Conservation (phyloP, 176 grass and related monocot genomes). For the Zea mays region Zm-B73-REFERENCE-NAM-5.0 NC_050101.1:123466001-123466500, state of each 20-base stretch:
- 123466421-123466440: too few species aligned
- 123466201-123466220: not conserved
- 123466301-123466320: not conserved
- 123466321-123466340: not conserved
- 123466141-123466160: too few species aligned
- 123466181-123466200: not conserved
- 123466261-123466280: too few species aligned
- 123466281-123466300: too few species aligned
- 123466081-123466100: too few species aligned
- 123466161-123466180: not conserved
- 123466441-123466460: too few species aligned
- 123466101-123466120: not conserved
- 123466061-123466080: too few species aligned
- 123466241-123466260: too few species aligned
- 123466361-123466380: not conserved
- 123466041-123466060: too few species aligned
- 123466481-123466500: too few species aligned
- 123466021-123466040: not conserved
- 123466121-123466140: not conserved
- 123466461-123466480: too few species aligned
- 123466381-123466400: not conserved
- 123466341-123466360: not conserved
- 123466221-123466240: not conserved
- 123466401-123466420: not conserved
- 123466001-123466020: not conserved